These are phyloP conservation scores for Fagopyrum homotropicum DNA, from an alignment of 148 eudicot species.

Conservation along the genomic window DNA sequence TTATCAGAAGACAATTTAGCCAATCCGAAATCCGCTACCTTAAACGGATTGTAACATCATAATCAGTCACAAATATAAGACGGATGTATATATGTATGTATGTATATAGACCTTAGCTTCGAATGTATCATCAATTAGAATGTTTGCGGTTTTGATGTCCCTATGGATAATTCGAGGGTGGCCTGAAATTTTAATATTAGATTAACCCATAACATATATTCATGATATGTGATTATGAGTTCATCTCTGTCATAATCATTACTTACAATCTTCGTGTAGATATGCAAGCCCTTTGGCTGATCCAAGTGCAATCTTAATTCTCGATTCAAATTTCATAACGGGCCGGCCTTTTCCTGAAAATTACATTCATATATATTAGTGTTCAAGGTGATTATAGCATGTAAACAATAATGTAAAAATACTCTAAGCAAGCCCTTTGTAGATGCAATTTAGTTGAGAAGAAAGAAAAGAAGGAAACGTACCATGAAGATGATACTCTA, in stretches of 20 bases:
- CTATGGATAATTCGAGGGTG: conserved; percentile 77
- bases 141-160: conserved; percentile 77
- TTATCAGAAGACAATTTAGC: conserved; percentile 71
- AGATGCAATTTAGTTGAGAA: too few species aligned
- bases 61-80: neutral
- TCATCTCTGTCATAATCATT: neutral
- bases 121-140: conserved; percentile 45
- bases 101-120: conserved; percentile 64
- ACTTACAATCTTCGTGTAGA: conserved; percentile 67
- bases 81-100: neutral
- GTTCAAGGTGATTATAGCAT: neutral
- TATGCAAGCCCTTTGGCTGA: conserved; percentile 63
- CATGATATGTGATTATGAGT: neutral
- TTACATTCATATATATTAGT: neutral
- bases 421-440: too few species aligned
- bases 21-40: conserved; percentile 95
- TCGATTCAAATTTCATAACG: conserved; percentile 36
- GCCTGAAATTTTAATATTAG: conserved; percentile 27
- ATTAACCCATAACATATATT: neutral
- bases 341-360: conserved; percentile 38
- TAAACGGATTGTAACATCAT: neutral
- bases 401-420: too few species aligned
- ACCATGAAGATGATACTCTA: conserved; percentile 80
- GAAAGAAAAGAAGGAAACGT: too few species aligned
- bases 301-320: conserved; percentile 55